Base-by-base conservation (phyloP, 108 stramenopile genomes). In the Discostella stelligeroides region DNA sequence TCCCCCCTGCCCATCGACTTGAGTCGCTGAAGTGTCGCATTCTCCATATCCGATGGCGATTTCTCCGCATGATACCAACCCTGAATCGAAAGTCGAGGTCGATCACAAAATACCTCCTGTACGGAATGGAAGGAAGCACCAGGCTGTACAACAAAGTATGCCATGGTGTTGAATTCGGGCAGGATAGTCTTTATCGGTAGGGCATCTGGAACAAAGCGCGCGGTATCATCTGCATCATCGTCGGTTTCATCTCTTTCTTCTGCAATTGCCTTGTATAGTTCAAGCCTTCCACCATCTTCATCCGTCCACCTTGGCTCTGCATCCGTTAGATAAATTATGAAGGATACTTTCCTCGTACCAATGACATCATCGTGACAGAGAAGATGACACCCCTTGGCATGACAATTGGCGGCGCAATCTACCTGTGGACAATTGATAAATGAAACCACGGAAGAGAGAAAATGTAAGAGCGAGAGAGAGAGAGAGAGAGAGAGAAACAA, bases 281-380 rank as follows among this genome's bases (percentile, higher is more conserved):
- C 97, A 27, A 98, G 73, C 11, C 88, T 80, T 1, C 98, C 98
- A 13, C 98, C 98, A 63, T 98, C 97, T 48, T 81, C 83, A 24
- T 80, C 84, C 34, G 54, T 60, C 84, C 86, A 89, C 62, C 82
- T 88, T n/a, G 73, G 74, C 50, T 88, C 92, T 10, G 87, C 66
- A 79, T 91, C 92, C 8, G 96, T 95, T 64, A 98, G 82, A 59
- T 98, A 98, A 3, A 98, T 83, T 39, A 98, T 97, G 72, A 90
- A 98, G 4, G 92, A 92, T 12, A 98, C 81, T 61, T 91, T 85
- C 27, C 98, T 68, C 0, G 92, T 97, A 0, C 95, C 95, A 71
- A 98, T 98, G 39, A 97, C 97, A 76, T 98, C 98, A 63, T 98
- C 98, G 73, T 98, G 98, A 75, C 97, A 97, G 1, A 98, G 81